Conservation (phyloP, 805 yeast species). For the Starmerella geochares region DNA sequence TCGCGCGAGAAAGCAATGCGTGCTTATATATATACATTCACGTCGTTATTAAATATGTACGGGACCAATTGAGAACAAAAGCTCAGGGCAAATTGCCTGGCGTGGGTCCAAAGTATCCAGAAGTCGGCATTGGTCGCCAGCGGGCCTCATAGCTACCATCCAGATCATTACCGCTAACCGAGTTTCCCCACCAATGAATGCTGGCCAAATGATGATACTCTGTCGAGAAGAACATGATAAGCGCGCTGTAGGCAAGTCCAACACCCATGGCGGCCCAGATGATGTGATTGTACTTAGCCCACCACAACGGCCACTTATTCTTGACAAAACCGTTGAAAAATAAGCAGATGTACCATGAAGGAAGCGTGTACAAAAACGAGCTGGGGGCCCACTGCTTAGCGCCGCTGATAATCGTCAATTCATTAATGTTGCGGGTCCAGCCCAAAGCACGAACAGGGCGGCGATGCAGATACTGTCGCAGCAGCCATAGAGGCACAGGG, state of each 20-base stretch:
- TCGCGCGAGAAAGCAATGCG: no score
- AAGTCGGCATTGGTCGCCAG: neutral
- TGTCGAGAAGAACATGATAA: slow-evolving; percentile 46
- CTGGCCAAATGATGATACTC: slow-evolving; percentile 35
- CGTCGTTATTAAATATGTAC: neutral
- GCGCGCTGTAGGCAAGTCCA: slow-evolving; percentile 51
- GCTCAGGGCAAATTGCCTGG: slow-evolving; percentile 5
- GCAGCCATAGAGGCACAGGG: slow-evolving; percentile 17
- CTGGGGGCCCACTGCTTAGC: slow-evolving; percentile 36
- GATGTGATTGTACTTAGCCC: slow-evolving; percentile 41
- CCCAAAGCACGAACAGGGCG: slow-evolving; percentile 26
- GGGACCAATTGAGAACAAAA: no score
- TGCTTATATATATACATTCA: neutral
- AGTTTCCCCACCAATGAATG: slow-evolving; percentile 42
- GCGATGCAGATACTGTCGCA: slow-evolving; percentile 23
- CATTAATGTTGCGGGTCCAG: slow-evolving; percentile 33
- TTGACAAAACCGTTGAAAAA: slow-evolving; percentile 41
- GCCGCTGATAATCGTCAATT: slow-evolving; percentile 37
- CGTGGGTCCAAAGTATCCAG: slow-evolving; percentile 9
- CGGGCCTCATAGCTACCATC: neutral
- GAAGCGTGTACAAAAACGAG: slow-evolving; percentile 22
- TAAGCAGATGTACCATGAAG: slow-evolving; percentile 27
- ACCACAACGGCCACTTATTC: slow-evolving; percentile 43
- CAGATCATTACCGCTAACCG: neutral
- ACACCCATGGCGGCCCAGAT: slow-evolving; percentile 48